Evolutionary conservation across 2,329 filamentous ascomycete genomes (phyloP), one percentile per base, ranked within the genome.

Genomic region (Stemphylium vesicarium): DNA sequence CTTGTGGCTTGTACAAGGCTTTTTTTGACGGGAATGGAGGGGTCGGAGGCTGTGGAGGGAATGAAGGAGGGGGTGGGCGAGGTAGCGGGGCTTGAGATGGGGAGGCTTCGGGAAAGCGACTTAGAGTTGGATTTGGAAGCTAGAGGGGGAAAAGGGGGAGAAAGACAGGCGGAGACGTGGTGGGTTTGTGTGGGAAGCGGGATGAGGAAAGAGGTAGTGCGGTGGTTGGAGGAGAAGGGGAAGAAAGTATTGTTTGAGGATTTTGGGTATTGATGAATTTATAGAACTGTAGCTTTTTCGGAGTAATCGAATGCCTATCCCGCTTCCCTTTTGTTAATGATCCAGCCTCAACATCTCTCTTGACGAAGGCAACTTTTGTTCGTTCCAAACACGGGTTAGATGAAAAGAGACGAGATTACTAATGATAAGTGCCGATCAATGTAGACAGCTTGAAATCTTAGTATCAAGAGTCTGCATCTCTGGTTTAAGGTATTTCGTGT

Each of bases 1-100:
- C 73, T 95, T 10, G 83, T 79, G 0, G 53, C 53, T 0, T 78
- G 78, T 13, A 83, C 87, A 22, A 81, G 62, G 12, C 60, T 95
- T 1, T 95, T 90, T 62, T 73, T 94, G 5, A 92, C 90, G 0
- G 81, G 85, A 0, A 7, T 6, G 11, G 58, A 22, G 49, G 40
- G 53, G 20, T 22, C 20, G 41, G 2, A 1, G 4, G 2, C 3
- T 3, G 20, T 3, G 20, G 20, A 22, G 20, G 6, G 20, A 6
- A 6, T 22, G 6, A 22, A 22, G 49, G 66, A 0, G 57, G 61
- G 7, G 55, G 68, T 57, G 50, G 73, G 29, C 0, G 20, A 48
- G 16, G 22, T 71, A 0, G 75, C 73, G 1, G 59, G 53, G 3
- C 58, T 84, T 3, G 57, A 79, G 39, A 69, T 48, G 49, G 75